These are phyloP conservation scores for Ogataea glucozyma DNA, from an alignment of 805 yeast genomes.

Conservation along the genomic window DNA sequence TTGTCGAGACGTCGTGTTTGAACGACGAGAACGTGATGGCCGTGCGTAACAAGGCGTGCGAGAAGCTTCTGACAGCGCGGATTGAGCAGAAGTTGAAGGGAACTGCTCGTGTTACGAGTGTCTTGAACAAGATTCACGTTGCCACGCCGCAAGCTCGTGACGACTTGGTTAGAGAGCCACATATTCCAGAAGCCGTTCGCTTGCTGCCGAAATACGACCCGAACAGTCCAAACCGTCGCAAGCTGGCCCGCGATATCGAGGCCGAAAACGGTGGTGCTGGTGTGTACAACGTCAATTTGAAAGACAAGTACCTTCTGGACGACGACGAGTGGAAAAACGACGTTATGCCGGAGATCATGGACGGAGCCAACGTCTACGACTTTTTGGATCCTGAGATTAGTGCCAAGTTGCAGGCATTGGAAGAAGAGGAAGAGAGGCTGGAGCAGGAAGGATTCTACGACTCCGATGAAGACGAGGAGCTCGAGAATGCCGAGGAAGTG, in stretches of 20 bases:
- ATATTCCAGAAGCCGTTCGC: constrained; percentile 77
- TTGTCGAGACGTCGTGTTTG: constrained; percentile 90
- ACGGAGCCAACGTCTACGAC: constrained; percentile 96
- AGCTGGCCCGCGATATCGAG: constrained; percentile 85
- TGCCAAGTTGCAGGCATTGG: constrained; percentile 89
- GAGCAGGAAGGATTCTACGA: constrained; percentile 95
- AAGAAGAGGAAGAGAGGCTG: constrained; percentile 94
- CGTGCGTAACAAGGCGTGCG: constrained; percentile 96
- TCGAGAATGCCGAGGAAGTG: constrained; percentile 55
- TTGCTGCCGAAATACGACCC: constrained; percentile 65
- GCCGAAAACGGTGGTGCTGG: constrained; percentile 98
- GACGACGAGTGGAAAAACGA: constrained; percentile 98
- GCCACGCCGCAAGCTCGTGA: constrained; percentile 89
- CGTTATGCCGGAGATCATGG: constrained; percentile 92
- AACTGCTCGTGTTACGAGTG: constrained; percentile 82
- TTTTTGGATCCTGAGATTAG: constrained; percentile 96
- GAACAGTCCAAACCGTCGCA: constrained; percentile 79
- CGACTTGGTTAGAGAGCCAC: constrained; percentile 74
- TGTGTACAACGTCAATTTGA: constrained; percentile 90
- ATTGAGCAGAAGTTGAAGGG: constrained; percentile 96
- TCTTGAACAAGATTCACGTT: constrained; percentile 93
- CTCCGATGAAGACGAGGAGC: constrained; percentile 70
- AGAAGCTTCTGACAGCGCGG: constrained; percentile 90
- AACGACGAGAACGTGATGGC: constrained; percentile 94
- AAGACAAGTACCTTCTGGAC: constrained; percentile 87